Conservation (phyloP, 1,284 basidiomycete species). For the Entoloma clypeatum region DNA sequence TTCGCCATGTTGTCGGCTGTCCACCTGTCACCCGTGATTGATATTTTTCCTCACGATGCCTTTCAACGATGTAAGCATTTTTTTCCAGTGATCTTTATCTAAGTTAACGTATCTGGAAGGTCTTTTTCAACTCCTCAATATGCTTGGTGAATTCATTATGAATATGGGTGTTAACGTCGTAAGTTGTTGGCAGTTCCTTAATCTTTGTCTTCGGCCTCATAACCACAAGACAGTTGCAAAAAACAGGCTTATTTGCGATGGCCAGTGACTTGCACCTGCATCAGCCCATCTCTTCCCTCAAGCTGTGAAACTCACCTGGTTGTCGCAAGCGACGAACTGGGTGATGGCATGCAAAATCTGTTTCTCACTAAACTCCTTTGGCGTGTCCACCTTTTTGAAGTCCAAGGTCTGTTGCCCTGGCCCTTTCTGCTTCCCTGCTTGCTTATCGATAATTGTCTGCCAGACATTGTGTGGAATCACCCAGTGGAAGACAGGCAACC, state of each 20-base stretch:
- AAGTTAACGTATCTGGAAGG: conserved; percentile 8
- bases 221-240: conserved; percentile 16
- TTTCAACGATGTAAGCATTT: background rate
- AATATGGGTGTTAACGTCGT: conserved; percentile 14
- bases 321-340: conserved; percentile 18
- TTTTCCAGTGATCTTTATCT: background rate
- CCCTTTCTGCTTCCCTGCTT: conserved; percentile 1
- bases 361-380: conserved; percentile 13
- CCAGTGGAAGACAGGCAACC: no score
- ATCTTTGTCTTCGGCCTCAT: conserved; percentile 15
- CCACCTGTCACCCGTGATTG: background rate
- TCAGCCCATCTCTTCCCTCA: background rate
- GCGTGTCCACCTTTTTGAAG: conserved; percentile 4
- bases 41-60: background rate
- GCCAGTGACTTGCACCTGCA: conserved; percentile 10
- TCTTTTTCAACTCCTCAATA: conserved; percentile 7
- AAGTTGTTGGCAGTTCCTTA: conserved; percentile 14
- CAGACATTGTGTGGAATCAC: no score
- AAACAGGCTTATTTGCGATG: conserved; percentile 15
- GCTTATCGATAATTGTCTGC: background rate
- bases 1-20: background rate
- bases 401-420: background rate
- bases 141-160: conserved; percentile 16
- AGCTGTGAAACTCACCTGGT: conserved; percentile 13
- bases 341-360: conserved; percentile 11